phyloP scores from a whole-genome alignment of 257 asterid genomes.

The Euphrasia confusa region DNA sequence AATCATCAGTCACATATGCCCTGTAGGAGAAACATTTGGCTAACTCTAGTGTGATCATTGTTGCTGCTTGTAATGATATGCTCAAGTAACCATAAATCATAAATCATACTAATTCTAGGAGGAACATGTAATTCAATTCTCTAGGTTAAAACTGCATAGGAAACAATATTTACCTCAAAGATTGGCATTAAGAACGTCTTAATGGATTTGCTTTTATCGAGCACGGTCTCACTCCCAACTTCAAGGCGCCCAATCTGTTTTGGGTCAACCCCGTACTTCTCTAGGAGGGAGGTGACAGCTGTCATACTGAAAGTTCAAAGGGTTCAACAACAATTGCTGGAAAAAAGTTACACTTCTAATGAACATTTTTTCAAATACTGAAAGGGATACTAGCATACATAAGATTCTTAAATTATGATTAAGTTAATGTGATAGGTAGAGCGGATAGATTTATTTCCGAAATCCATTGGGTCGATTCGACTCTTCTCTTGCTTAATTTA shows the following conservation, averaged over 20 bases:
- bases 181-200: slow-evolving; percentile 97
- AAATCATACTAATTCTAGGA: background rate
- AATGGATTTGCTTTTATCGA: slow-evolving; percentile 97
- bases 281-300: slow-evolving; percentile 81
- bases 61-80: background rate
- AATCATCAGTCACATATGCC: background rate
- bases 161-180: slow-evolving; percentile 63
- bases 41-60: background rate
- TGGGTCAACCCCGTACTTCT: slow-evolving; percentile 77
- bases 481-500: background rate
- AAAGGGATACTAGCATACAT: background rate
- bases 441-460: slow-evolving; percentile 4
- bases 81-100: slow-evolving; percentile 1
- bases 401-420: background rate
- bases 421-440: slow-evolving; percentile 6
- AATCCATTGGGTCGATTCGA: background rate
- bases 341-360: slow-evolving; percentile 9
- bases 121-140: background rate
- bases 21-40: slow-evolving; percentile 7
- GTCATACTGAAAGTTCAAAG: slow-evolving; percentile 69
- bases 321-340: slow-evolving; percentile 11
- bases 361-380: background rate
- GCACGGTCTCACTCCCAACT: slow-evolving; percentile 97
- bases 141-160: slow-evolving; percentile 9
- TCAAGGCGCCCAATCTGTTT: slow-evolving; percentile 93